Base-by-base conservation (phyloP, 106 monocot genomes). In the Apostasia ramifera region DNA sequence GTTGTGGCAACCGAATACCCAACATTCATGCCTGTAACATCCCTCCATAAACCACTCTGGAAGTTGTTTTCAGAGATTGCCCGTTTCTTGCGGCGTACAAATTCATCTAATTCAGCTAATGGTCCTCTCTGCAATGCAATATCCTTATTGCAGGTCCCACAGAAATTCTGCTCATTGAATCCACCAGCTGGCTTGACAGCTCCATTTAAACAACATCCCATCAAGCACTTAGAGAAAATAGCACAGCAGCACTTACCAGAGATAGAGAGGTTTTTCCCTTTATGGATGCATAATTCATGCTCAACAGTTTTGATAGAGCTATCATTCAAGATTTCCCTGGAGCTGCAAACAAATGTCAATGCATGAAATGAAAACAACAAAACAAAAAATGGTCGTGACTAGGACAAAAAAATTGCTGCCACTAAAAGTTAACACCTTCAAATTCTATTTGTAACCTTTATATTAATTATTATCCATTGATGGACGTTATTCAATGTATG, bases 1-100 rank as follows among this genome's bases (percentile, higher is more conserved):
- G 52, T 10, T 63, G 62, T 58, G 55, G 44, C 40, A 76, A 51
- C 57, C 51, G 80, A 64, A 72, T 70, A 55, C 63, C 62, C 76
- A 14, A 73, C 46, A 42, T 47, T 63, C 57, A 81, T 81, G 4
- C 56, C 43, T 12, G 81, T 71, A 68, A 81, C 77, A 81, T 88
- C 88, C 74, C 64, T 74, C 79, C 73, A 78, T 3, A 71, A 42
- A 51, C 76, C 63, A 74, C 62, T 59, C 58, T 70, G 58, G 13
- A 53, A 40, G 13, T 79, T 57, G 57, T 79, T 83, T 51, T 69
- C 70, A 46, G 26, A 8, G 61, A 71, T 10, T 38, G 63, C 15
- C 44, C 55, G 50, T 54, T 72, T 74, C 38, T 69, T 77, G 38
- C 57, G 77, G 44, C 84, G 81, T 59, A 74, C 72, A 75, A 64